Evolutionary conservation across 2,329 filamentous ascomycete genomes (phyloP).

Genomic region (Penicillium sp.): DNA sequence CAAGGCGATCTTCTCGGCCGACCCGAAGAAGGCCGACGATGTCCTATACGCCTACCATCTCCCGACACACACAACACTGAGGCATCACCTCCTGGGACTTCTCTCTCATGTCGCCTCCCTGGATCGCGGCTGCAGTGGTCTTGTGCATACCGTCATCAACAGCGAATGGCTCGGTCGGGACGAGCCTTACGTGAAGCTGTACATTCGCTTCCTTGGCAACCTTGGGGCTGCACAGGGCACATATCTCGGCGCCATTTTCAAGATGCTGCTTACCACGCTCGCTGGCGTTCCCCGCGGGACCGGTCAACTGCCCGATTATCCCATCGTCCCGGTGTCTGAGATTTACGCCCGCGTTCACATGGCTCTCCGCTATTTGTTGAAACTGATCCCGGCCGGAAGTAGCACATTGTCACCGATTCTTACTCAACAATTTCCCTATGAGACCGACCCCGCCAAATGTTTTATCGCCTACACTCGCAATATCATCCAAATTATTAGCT

Average conservation of each 20-base stretch:
- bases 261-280: conserved; percentile 78
- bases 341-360: conserved; percentile 72
- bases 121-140: conserved; percentile 52
- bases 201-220: conserved; percentile 54
- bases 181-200: conserved; percentile 55
- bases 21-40: conserved; percentile 43
- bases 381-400: conserved; percentile 74
- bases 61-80: conserved; percentile 50
- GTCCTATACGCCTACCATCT: conserved; percentile 39
- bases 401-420: conserved; percentile 65
- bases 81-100: conserved; percentile 57
- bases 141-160: conserved; percentile 56
- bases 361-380: conserved; percentile 68
- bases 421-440: conserved; percentile 66
- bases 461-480: conserved; percentile 88
- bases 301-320: conserved; percentile 52
- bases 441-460: conserved; percentile 69
- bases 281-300: conserved; percentile 54
- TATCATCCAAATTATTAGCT: conserved; percentile 69
- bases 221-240: conserved; percentile 78
- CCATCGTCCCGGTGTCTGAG: conserved; percentile 56
- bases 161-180: conserved; percentile 61
- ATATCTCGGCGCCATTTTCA: conserved; percentile 68
- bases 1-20: conserved; percentile 50
- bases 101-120: conserved; percentile 54